Conservation (phyloP, 441 rosid species). For the Corymbia calophylla region DNA sequence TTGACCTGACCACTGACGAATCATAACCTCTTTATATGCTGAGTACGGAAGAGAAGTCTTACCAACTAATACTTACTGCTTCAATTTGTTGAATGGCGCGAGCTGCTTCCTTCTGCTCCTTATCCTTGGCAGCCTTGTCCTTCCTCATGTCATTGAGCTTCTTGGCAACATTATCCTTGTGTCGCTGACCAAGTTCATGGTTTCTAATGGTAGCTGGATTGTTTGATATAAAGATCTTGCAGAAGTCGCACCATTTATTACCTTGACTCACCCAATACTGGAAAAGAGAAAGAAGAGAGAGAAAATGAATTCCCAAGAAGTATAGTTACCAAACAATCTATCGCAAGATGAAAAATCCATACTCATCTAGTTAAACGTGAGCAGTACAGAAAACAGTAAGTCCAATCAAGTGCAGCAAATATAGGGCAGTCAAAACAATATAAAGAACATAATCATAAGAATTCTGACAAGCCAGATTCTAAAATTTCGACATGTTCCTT, state of each 20-base stretch:
- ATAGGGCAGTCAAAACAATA: neutral
- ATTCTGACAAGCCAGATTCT: neutral
- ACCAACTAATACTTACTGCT: slow-evolving; percentile 45
- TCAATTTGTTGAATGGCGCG: slow-evolving; percentile 77
- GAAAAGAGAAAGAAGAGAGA: neutral
- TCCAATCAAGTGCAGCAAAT: neutral
- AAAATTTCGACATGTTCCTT: neutral
- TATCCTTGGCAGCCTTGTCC: slow-evolving; percentile 74
- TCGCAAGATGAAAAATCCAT: neutral
- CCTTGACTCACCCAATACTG: slow-evolving; percentile 98
- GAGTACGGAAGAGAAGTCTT: neutral
- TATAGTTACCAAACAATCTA: neutral
- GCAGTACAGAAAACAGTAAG: neutral
- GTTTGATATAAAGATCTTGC: slow-evolving; percentile 78
- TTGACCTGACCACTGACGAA: neutral
- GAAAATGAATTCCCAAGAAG: neutral
- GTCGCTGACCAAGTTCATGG: slow-evolving; percentile 95
- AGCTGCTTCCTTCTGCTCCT: slow-evolving; percentile 63
- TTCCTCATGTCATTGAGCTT: slow-evolving; percentile 70
- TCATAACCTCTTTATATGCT: neutral
- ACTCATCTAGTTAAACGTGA: neutral
- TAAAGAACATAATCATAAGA: neutral
- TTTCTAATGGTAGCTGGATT: slow-evolving; percentile 81
- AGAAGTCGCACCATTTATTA: slow-evolving; percentile 94
- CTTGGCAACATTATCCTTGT: slow-evolving; percentile 62